Conservation (phyloP, 805 yeast genomes). For the Candida gorgasii region DNA sequence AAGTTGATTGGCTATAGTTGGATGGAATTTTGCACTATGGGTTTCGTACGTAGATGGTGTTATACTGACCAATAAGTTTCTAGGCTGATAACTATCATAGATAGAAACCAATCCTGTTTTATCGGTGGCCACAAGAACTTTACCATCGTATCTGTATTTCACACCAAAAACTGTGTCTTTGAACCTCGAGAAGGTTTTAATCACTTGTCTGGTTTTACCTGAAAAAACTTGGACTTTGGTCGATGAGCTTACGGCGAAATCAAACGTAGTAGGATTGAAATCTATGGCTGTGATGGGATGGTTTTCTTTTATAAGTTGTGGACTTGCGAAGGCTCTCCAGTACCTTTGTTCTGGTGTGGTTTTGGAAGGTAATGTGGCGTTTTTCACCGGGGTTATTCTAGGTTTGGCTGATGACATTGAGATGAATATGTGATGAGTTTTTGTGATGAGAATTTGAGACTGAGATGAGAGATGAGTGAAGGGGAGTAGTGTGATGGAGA, state of each 20-base stretch:
- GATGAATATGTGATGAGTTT: not conserved
- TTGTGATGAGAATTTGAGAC: constrained; percentile 16
- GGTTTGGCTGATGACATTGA: constrained; percentile 74
- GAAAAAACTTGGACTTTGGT: constrained; percentile 91
- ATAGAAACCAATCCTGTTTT: constrained; percentile 91
- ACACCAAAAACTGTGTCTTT: constrained; percentile 92
- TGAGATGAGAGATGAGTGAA: constrained; percentile 1
- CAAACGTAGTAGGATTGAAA: constrained; percentile 82
- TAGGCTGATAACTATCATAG: constrained; percentile 78
- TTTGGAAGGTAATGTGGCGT: constrained; percentile 77
- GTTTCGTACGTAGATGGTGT: constrained; percentile 86
- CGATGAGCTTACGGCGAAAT: constrained; percentile 90
- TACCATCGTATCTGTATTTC: constrained; percentile 89
- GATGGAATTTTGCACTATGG: constrained; percentile 91
- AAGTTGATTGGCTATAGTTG: constrained; percentile 68
- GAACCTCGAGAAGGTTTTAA: constrained; percentile 81
- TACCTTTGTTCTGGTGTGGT: constrained; percentile 91
- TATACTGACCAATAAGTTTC: constrained; percentile 76
- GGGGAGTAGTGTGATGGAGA: no score
- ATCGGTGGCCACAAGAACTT: constrained; percentile 89
- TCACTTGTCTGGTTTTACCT: constrained; percentile 89
- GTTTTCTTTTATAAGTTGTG: constrained; percentile 90
- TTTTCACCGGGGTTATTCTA: constrained; percentile 63
- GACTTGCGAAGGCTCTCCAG: constrained; percentile 84
- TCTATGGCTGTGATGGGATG: constrained; percentile 86